These are phyloP conservation scores for Monosporascus ibericus DNA, from an alignment of 2,329 filamentous ascomycete genomes.

Conservation along the genomic window DNA sequence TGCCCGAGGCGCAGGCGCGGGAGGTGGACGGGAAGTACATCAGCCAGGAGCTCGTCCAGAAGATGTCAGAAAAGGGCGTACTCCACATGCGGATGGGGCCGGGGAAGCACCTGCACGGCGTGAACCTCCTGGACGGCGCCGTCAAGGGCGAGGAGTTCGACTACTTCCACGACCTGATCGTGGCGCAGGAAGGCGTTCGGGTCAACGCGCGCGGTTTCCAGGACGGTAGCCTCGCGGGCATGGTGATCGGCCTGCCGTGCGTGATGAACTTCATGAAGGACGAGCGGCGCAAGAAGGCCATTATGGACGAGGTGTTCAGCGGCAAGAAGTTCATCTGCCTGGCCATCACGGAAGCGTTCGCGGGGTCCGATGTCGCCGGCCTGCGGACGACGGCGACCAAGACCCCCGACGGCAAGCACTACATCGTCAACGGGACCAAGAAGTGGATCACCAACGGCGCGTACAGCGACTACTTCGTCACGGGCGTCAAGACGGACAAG, in stretches of 20 bases:
- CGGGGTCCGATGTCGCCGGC: slow-evolving; percentile 75
- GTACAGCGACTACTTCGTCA: slow-evolving; percentile 79
- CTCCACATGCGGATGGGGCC: slow-evolving; percentile 80
- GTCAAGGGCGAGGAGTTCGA: slow-evolving; percentile 77
- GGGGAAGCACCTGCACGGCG: slow-evolving; percentile 72
- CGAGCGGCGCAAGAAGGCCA: slow-evolving; percentile 55
- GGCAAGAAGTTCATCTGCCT: slow-evolving; percentile 86
- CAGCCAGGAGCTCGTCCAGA: slow-evolving; percentile 65
- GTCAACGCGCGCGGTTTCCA: slow-evolving; percentile 73
- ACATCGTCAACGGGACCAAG: slow-evolving; percentile 67
- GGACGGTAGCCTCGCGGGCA: slow-evolving; percentile 81
- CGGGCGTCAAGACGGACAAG: slow-evolving; percentile 71
- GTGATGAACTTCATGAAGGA: slow-evolving; percentile 74
- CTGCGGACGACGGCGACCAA: slow-evolving; percentile 73
- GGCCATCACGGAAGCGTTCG: slow-evolving; percentile 84
- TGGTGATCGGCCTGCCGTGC: slow-evolving; percentile 76
- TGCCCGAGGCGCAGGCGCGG: slow-evolving; percentile 68
- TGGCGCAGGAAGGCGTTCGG: slow-evolving; percentile 66
- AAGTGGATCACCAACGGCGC: slow-evolving; percentile 85
- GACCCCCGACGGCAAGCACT: slow-evolving; percentile 68
- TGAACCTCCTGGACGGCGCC: slow-evolving; percentile 60
- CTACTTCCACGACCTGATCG: slow-evolving; percentile 78
- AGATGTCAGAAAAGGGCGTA: slow-evolving; percentile 68
- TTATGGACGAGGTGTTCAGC: slow-evolving; percentile 67
- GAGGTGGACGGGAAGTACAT: slow-evolving; percentile 70